A percentile compares a stretch with the other conserved stretches of the same genome.
phyloP scores from a whole-genome alignment of 73 alveolate genomes.

The Paramecium sexaurelia region DNA sequence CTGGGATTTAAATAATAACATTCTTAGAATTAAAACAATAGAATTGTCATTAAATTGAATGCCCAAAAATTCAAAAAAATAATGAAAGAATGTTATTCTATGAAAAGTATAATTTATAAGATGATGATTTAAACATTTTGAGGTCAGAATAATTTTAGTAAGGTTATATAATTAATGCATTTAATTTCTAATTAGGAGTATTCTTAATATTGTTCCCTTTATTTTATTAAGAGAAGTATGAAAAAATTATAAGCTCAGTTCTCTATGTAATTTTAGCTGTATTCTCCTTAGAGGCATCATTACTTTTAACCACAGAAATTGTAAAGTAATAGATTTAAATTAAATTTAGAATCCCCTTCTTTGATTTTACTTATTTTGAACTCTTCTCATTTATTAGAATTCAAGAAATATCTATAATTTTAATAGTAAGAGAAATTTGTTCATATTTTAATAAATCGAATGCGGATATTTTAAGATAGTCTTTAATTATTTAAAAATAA shows the following conservation, averaged over 20 bases:
- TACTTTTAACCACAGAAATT: neutral
- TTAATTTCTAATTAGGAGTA: neutral
- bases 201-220: neutral
- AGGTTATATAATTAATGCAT: neutral
- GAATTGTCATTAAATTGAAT: neutral
- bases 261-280: neutral
- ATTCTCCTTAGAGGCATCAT: neutral
- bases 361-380: neutral
- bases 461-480: neutral
- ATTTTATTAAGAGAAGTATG: neutral
- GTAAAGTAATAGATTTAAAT: neutral
- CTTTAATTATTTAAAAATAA: neutral
- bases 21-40: neutral
- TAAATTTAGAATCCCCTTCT: neutral
- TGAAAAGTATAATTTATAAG: neutral
- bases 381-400: neutral
- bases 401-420: neutral
- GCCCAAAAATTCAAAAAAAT: slow-evolving; percentile 9
- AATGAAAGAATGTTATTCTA: neutral
- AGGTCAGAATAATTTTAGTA: neutral
- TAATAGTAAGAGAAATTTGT: neutral
- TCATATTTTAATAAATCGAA: neutral
- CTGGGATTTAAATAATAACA: neutral
- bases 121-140: neutral
- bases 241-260: neutral